Evolutionary conservation across 208 protist genomes (phyloP).

Genomic region (Angomonas desouzai): DNA sequence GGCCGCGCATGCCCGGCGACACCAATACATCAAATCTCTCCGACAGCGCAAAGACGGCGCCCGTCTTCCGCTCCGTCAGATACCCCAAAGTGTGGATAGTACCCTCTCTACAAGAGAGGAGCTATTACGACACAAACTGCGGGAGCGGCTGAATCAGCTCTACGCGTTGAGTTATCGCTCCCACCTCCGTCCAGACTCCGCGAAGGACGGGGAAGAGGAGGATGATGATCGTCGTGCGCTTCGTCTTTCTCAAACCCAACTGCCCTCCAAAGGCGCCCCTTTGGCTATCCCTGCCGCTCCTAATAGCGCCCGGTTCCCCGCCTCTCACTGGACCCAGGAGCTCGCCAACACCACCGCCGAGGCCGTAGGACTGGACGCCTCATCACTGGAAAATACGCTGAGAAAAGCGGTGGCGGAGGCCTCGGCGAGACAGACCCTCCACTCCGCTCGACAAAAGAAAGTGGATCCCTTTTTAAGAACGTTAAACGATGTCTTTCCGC

Average conservation of each 20-base stretch:
- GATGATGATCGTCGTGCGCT: too few relatives aligned
- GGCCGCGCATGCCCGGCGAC: not conserved
- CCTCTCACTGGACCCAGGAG: not conserved
- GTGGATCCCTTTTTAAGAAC: not conserved
- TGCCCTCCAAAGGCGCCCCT: not conserved
- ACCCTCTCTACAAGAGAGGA: not conserved
- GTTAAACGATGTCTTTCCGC: not conserved
- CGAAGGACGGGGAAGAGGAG: not conserved
- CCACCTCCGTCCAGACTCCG: not conserved
- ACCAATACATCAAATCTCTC: not conserved
- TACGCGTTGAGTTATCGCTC: not conserved
- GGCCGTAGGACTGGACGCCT: not conserved
- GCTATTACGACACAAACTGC: not conserved
- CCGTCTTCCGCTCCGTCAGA: not conserved
- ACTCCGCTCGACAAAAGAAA: too few relatives aligned
- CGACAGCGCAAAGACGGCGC: not conserved
- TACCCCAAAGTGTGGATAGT: not conserved
- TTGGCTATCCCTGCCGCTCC: not conserved
- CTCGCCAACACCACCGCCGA: not conserved
- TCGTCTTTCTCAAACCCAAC: too few relatives aligned
- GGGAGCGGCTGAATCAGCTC: not conserved
- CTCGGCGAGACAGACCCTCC: not conserved
- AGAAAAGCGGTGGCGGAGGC: conserved; percentile 1
- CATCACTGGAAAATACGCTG: conserved; percentile 5
- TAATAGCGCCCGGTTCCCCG: conserved; percentile 3